These are phyloP conservation scores for Cercospora brassicicola DNA, from an alignment of 2,329 filamentous ascomycete genomes.

Conservation along the genomic window DNA sequence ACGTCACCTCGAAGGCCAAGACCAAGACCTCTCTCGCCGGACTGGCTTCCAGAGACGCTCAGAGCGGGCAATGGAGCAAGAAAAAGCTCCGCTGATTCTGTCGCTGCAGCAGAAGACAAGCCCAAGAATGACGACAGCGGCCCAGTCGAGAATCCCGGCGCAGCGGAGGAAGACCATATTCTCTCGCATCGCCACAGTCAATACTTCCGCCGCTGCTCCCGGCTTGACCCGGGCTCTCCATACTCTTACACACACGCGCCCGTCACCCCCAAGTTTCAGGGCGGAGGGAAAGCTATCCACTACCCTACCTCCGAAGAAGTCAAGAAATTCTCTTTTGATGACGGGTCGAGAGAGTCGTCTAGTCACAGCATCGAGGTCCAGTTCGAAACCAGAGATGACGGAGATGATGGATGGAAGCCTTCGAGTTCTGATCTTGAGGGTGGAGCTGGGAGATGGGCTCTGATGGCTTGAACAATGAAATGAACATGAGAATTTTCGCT, in stretches of 20 bases:
- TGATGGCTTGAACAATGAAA: constrained; percentile 4
- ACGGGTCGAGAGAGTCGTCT: not conserved
- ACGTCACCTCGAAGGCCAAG: not conserved
- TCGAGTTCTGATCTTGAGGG: not conserved
- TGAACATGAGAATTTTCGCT: not conserved
- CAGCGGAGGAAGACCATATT: not conserved
- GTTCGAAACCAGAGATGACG: not conserved
- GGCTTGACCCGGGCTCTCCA: not conserved
- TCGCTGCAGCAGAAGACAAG: not conserved
- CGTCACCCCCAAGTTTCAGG: not conserved
- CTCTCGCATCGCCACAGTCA: not conserved
- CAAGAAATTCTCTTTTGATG: not conserved
- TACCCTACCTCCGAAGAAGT: not conserved
- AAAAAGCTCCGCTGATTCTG: not conserved
- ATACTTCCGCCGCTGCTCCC: not conserved
- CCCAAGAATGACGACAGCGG: not conserved
- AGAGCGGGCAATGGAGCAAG: not conserved
- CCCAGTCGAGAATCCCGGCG: not conserved
- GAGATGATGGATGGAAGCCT: constrained; percentile 19
- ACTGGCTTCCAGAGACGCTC: constrained; percentile 8
- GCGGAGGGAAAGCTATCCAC: not conserved
- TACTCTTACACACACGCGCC: not conserved
- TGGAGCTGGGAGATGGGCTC: not conserved
- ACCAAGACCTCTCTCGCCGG: not conserved
- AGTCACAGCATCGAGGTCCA: not conserved